These are phyloP conservation scores for Nicotiana tabacum DNA, from an alignment of 257 asterid species.

Conservation along the genomic window DNA sequence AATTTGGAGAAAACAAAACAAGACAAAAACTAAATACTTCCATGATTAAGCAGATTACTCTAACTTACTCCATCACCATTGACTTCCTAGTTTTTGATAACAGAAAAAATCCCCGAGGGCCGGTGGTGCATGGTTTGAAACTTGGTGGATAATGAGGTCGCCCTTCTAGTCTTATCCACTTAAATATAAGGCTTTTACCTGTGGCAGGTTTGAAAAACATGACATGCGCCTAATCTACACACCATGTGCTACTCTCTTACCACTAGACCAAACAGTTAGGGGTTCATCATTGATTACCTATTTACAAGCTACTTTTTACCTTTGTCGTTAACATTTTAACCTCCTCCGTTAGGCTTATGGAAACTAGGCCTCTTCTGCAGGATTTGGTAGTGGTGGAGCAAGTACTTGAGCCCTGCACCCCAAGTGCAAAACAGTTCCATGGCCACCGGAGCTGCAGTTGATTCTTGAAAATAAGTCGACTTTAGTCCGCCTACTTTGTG, in stretches of 20 bases:
- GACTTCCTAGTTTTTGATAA: not conserved
- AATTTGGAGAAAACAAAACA: not conserved
- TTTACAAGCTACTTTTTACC: not conserved
- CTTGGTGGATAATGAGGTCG: not conserved
- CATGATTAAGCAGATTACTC: not conserved
- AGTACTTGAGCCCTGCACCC: constrained; percentile 14
- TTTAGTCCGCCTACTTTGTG: constrained; percentile 8
- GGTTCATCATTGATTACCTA: not conserved
- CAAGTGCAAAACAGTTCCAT: constrained; percentile 2
- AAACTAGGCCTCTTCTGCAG: constrained; percentile 16
- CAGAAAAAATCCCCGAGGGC: not conserved
- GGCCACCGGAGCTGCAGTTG: not conserved
- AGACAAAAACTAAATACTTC: not conserved
- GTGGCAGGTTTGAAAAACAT: not conserved
- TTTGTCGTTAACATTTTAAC: no score
- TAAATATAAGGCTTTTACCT: not conserved
- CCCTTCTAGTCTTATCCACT: not conserved
- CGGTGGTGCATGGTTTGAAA: not conserved
- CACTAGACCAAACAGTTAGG: not conserved
- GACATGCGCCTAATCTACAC: not conserved
- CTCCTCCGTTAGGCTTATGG: not conserved
- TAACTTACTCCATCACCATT: not conserved
- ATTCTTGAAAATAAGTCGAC: constrained; percentile 1
- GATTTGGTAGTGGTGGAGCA: not conserved
- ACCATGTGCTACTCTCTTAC: not conserved